Evolutionary conservation across 805 yeast genomes (phyloP).

Genomic region (Zygosaccharomyces lentus): DNA sequence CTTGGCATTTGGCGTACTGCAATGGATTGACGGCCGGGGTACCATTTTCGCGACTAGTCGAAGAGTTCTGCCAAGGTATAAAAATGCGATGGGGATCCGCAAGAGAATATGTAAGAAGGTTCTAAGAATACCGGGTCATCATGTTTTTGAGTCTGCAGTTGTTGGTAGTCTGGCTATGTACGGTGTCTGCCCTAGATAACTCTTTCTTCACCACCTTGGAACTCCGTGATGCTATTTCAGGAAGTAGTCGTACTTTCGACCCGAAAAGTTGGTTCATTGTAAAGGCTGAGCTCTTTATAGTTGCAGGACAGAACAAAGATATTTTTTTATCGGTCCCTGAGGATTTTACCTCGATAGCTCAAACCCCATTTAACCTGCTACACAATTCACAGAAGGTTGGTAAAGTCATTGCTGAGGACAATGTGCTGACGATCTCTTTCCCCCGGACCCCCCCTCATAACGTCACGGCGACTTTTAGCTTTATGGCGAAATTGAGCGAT

Average conservation of each 20-base stretch:
- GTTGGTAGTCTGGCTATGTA: conserved; percentile 1
- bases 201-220: conserved; percentile 22
- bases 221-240: conserved; percentile 24
- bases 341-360: conserved; percentile 21
- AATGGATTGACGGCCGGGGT: neutral
- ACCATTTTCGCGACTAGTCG: conserved; percentile 2
- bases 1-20: neutral
- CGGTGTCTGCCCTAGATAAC: conserved; percentile 9
- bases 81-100: neutral
- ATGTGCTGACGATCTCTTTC: conserved; percentile 22
- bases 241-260: conserved; percentile 21
- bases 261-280: conserved; percentile 28
- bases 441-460: conserved; percentile 9
- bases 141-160: conserved; percentile 1
- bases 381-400: conserved; percentile 20
- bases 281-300: conserved; percentile 23
- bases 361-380: conserved; percentile 19
- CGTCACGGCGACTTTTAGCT: conserved; percentile 23
- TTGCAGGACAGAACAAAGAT: conserved; percentile 18
- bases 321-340: conserved; percentile 26
- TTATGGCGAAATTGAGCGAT: conserved; percentile 22
- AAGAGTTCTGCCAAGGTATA: conserved; percentile 1
- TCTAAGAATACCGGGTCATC: neutral
- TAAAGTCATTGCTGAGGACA: conserved; percentile 17
- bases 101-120: neutral